Base-by-base conservation (phyloP, 2,329 filamentous ascomycete species). In the Microsporum ferrugineum region DNA sequence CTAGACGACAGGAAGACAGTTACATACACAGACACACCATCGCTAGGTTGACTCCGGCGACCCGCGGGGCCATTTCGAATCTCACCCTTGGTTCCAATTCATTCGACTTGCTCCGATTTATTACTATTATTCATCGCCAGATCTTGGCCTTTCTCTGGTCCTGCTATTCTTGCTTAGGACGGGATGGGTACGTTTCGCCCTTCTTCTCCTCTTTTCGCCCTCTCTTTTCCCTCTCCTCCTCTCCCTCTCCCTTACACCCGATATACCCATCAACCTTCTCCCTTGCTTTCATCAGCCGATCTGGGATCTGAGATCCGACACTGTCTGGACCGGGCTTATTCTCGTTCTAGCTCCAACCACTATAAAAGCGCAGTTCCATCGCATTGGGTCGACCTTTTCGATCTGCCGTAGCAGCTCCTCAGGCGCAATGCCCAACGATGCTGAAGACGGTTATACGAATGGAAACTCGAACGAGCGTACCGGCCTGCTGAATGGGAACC, bases 311-410 rank as follows among this genome's bases (percentile, higher is more conserved):
- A 47, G 43, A 27, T 3, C 17, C n/a, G 17, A 29, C 6, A 36
- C 5, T 10, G 34, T 36, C 10, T 36, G 34, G 34, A 10, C 27
- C 17, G 23, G 10, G 43, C 43, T 47, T 3, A 29, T 23, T n/a
- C 23, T 34, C 34, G 31, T 33, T 38, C 31, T 60, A 66, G 66
- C 64, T 65, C 58, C 63, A 12, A 57, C 63, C 23, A 51, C 57
- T 51, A 61, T 67, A 29, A 60, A 58, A 36, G 59, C 62, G 12
- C 57, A 66, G 49, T 64, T 68, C 60, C 63, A 61, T 34, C 65
- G 63, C 41, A 58, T 66, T 41, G 63, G 61, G 34, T 53, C 59
- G 12, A 57, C 56, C 17, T 61, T 57, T 29, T 56, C 60, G 29
- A 29, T 27, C 45, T 23, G 33, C 43, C 59, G 38, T 23, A 23